These are phyloP conservation scores for Penicillium sp. DNA, from an alignment of 2,329 filamentous ascomycete species.

Conservation along the genomic window DNA sequence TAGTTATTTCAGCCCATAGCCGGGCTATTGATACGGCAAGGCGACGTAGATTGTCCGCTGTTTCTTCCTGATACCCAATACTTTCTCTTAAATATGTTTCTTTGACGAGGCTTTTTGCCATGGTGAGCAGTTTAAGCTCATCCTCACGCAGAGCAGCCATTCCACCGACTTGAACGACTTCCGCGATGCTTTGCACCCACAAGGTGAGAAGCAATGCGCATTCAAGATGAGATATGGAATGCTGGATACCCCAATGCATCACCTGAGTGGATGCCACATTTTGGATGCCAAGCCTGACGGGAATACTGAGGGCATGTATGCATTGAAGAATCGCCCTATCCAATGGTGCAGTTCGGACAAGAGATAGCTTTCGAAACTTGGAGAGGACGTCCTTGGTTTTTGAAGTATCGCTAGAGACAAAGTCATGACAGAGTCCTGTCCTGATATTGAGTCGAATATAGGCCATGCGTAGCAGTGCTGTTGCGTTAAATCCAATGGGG, in stretches of 20 bases:
- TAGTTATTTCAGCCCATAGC: slow-evolving; percentile 35
- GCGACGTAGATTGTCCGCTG: neutral
- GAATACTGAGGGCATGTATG: slow-evolving; percentile 26
- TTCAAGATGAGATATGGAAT: slow-evolving; percentile 24
- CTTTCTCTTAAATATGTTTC: slow-evolving; percentile 7
- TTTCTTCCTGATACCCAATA: neutral
- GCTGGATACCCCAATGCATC: slow-evolving; percentile 20
- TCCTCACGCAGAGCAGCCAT: neutral
- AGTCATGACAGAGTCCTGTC: slow-evolving; percentile 9
- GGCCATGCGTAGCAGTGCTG: slow-evolving; percentile 24
- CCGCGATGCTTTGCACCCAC: slow-evolving; percentile 29
- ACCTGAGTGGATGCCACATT: slow-evolving; percentile 20
- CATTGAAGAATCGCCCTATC: slow-evolving; percentile 23
- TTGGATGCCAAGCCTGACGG: slow-evolving; percentile 20
- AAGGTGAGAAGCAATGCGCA: slow-evolving; percentile 37
- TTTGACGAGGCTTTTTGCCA: neutral
- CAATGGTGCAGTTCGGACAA: slow-evolving; percentile 9
- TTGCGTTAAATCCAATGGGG: slow-evolving; percentile 23
- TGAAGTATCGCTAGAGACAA: slow-evolving; percentile 11
- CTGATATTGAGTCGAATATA: slow-evolving; percentile 23
- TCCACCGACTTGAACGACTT: neutral
- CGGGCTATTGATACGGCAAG: slow-evolving; percentile 11
- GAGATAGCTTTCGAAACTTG: neutral
- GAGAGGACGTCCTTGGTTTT: slow-evolving; percentile 6
- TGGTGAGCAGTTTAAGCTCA: neutral